phyloP scores from a whole-genome alignment of 805 yeast genomes.

The Starmerella apis region DNA sequence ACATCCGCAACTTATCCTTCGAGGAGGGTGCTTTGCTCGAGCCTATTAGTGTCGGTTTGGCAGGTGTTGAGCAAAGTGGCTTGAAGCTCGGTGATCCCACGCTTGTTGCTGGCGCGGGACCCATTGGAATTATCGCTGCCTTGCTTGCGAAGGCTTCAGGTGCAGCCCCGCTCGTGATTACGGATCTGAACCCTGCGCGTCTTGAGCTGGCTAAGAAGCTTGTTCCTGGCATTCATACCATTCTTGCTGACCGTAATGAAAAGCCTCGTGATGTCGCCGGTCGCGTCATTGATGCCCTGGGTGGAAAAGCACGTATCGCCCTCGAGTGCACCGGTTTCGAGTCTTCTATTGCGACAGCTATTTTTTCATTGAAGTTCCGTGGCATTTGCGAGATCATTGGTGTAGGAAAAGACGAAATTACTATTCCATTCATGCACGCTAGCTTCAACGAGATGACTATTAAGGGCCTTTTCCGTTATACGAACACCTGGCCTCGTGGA shows the following conservation, averaged over 20 bases:
- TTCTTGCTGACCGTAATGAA: constrained; percentile 37
- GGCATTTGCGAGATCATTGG: constrained; percentile 43
- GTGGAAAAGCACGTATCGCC: constrained; percentile 39
- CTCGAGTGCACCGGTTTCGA: constrained; percentile 50
- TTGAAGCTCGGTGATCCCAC: constrained; percentile 42
- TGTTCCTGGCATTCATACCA: constrained; percentile 40
- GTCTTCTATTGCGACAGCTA: constrained; percentile 39
- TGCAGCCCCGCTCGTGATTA: constrained; percentile 43
- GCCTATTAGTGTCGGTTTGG: constrained; percentile 45
- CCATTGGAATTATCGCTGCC: constrained; percentile 46
- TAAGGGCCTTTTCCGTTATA: constrained; percentile 45
- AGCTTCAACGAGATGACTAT: constrained; percentile 45
- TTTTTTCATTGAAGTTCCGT: constrained; percentile 40
- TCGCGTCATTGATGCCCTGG: constrained; percentile 31
- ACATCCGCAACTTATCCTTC: constrained; percentile 36
- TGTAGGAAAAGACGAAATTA: constrained; percentile 41
- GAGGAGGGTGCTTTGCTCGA: constrained; percentile 49
- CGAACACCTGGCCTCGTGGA: constrained; percentile 49
- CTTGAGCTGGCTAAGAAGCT: constrained; percentile 39
- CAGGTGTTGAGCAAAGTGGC: constrained; percentile 42
- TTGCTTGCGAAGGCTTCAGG: constrained; percentile 44
- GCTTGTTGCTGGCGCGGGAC: constrained; percentile 47
- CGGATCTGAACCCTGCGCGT: constrained; percentile 40
- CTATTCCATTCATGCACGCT: constrained; percentile 46
- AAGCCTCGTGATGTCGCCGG: constrained; percentile 30